phyloP scores from a whole-genome alignment of 768 basidiomycete species.

The Suillus ampliporus region DNA sequence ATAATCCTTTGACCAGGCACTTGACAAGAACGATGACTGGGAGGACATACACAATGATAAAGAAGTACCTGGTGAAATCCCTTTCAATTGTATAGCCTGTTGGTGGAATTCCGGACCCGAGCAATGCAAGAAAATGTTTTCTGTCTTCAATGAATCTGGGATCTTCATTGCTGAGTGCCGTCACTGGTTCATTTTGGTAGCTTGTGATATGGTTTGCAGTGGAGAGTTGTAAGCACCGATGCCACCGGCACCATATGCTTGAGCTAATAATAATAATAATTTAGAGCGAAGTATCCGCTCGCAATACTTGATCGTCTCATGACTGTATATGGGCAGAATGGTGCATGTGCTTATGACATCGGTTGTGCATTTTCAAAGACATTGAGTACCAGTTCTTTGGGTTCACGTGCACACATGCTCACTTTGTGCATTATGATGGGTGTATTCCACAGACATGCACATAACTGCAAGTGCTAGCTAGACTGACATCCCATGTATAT shows the following conservation, averaged over 20 bases:
- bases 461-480: constrained; percentile 34
- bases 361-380: constrained; percentile 29
- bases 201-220: neutral
- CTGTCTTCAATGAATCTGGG: neutral
- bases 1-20: too few species aligned
- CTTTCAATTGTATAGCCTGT: neutral
- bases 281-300: constrained; percentile 28
- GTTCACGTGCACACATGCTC: neutral
- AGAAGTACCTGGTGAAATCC: too few species aligned
- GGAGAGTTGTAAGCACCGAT: neutral
- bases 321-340: constrained; percentile 19
- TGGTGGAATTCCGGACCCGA: constrained; percentile 6
- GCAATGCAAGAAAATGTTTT: constrained; percentile 4
- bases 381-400: constrained; percentile 18
- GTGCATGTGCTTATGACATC: constrained; percentile 31
- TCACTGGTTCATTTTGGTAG: neutral
- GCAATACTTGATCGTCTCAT: constrained; percentile 22
- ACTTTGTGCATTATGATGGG: constrained; percentile 20
- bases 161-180: neutral
- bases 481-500: constrained; percentile 33
- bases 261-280: too few species aligned
- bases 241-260: too few species aligned
- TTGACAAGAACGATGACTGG: neutral
- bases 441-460: constrained; percentile 29
- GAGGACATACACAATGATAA: neutral